Percentiles rank a stretch among this genome's conserved stretches.
Conservation (phyloP, 371 early-diverging fungal genomes). For the Mucor piriformis region DNA sequence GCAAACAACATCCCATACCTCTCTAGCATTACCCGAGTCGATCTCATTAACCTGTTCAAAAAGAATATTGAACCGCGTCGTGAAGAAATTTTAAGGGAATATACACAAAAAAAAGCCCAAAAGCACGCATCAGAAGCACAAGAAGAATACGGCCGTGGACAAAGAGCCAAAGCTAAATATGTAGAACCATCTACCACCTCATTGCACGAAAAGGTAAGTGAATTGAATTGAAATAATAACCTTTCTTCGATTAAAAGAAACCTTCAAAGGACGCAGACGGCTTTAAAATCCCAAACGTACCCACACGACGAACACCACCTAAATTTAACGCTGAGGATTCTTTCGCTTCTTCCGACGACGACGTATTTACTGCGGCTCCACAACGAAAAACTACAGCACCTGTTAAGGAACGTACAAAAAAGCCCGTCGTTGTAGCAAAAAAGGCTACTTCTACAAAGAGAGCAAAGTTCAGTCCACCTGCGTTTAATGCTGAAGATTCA, state of each 20-base stretch:
- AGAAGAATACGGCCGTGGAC: constrained; percentile 12
- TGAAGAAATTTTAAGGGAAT: constrained; percentile 7
- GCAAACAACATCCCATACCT: constrained; percentile 12
- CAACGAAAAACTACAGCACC: no score
- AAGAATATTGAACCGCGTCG: constrained; percentile 9
- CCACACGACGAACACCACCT: not conserved
- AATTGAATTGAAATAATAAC: no score
- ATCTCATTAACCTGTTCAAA: constrained; percentile 14
- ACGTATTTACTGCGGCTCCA: no score
- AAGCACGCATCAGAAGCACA: not conserved
- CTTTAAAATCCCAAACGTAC: constrained; percentile 10
- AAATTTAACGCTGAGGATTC: constrained; percentile 14
- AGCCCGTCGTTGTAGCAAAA: not conserved
- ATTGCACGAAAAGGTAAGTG: not conserved
- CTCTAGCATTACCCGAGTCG: not conserved
- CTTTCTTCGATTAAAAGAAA: no score
- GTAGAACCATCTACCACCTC: not conserved
- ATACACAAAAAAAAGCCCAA: not conserved
- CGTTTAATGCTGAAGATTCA: constrained; percentile 19
- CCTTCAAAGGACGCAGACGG: constrained; percentile 17
- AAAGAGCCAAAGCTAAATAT: constrained; percentile 1
- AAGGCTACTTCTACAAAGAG: not conserved
- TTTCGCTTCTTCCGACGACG: constrained; percentile 6
- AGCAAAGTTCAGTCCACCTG: constrained; percentile 2
- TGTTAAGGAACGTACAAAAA: no score